These are phyloP conservation scores for Sodiomyces alkalinus DNA, from an alignment of 2,329 filamentous ascomycete genomes.

Conservation along the genomic window DNA sequence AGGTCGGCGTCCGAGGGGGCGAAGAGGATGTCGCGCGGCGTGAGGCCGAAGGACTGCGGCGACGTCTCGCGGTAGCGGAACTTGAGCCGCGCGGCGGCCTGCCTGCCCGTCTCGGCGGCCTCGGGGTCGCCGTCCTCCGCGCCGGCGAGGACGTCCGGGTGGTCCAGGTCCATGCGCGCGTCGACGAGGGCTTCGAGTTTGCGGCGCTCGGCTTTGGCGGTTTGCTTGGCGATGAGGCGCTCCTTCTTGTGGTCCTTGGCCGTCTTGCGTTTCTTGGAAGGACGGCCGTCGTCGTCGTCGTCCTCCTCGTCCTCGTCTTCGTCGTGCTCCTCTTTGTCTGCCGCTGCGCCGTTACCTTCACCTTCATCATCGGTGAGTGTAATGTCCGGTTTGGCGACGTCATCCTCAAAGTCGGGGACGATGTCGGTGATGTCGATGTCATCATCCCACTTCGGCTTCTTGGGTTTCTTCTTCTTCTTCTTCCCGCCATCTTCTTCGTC, in stretches of 20 bases:
- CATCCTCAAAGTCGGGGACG: constrained; percentile 70
- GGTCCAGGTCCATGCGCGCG: constrained; percentile 60
- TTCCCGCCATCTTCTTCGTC: constrained; percentile 36
- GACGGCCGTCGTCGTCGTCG: constrained; percentile 25
- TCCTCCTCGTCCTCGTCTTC: constrained; percentile 19
- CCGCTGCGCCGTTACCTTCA: background rate
- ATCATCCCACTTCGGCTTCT: constrained; percentile 88
- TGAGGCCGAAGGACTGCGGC: constrained; percentile 79
- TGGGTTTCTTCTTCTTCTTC: constrained; percentile 48
- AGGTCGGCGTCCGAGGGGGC: constrained; percentile 74
- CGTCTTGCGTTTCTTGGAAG: constrained; percentile 43
- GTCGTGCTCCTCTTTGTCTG: constrained; percentile 18
- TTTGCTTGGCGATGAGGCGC: constrained; percentile 44
- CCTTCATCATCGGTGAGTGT: constrained; percentile 37
- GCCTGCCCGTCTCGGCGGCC: constrained; percentile 7
- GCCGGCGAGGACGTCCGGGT: no score
- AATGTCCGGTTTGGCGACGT: constrained; percentile 37
- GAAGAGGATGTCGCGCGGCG: constrained; percentile 73
- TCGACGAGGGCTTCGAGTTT: constrained; percentile 81
- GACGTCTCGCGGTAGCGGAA: constrained; percentile 96
- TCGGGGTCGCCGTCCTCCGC: constrained; percentile 29
- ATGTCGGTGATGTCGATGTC: constrained; percentile 96
- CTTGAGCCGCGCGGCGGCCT: constrained; percentile 9
- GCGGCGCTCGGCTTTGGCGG: constrained; percentile 64
- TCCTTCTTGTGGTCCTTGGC: constrained; percentile 45